Base-by-base conservation (phyloP, 2,329 filamentous ascomycete genomes). In the Tolypocladium pustulatum region DNA sequence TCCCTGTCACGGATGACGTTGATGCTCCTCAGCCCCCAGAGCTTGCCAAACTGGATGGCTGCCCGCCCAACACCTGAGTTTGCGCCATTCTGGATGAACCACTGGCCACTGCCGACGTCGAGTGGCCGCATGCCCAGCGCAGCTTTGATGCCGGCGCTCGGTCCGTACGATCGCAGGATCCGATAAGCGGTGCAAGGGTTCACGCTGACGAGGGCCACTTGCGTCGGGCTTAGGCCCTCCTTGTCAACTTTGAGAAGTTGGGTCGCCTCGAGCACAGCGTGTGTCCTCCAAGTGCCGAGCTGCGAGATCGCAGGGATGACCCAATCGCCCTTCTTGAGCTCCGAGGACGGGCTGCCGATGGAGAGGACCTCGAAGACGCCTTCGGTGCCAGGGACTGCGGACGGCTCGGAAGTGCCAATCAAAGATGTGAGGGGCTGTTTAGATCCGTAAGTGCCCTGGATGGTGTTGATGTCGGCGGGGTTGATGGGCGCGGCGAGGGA, bases 71-170 rank as follows among this genome's bases (percentile, higher is more conserved):
- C 94, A 13, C 91, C 94, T 49, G 86, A 91, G 74, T 99, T 99
- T 43, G 93, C 94, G 9, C 93, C 94, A 71, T 99, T 99, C 75
- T 99, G 94, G 54, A 99, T 86, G 69, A 97, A 90, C 92, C 93
- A 99, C 59, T 95, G 88, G 58, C 92, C 77, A 59, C 78, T 78
- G 55, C 76, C 78, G 27, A 73, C 67, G 54, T 74, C 71, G 55
- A 78, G 78, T 13, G 75, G 69, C 10, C 68, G 67, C 68, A 81
- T 78, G 58, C 76, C 76, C 55, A 81, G 64, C 2, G 73, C 75
- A 13, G 77, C 71, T 57, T 75, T 72, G 60, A 77, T 69, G 15
- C 76, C 72, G 25, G 77, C 76, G 57, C 74, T 71, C 36, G 75
- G 75, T 5, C 75, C 85, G 68, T 93, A 97, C 70, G 93, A 89